A percentile compares a stretch with the other conserved stretches of the same genome.
These are phyloP conservation scores for Ophiocordyceps camponoti-saundersi DNA, from an alignment of 2,329 filamentous ascomycete species.

Conservation along the genomic window DNA sequence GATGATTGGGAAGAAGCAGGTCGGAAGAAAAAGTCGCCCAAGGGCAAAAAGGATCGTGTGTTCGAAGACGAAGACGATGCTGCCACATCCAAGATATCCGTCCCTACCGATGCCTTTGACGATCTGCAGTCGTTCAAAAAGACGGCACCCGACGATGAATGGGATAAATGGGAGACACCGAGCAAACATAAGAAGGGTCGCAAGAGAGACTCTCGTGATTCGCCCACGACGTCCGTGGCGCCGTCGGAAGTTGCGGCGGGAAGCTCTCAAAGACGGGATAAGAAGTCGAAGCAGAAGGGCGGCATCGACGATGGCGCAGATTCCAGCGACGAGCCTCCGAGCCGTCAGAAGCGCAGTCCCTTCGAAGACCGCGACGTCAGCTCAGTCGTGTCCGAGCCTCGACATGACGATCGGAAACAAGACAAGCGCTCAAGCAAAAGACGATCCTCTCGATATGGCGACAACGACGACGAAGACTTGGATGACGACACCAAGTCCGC, in stretches of 20 bases:
- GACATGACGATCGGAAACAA: constrained; percentile 13
- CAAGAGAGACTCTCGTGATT: constrained; percentile 17
- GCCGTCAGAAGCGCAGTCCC: constrained; percentile 17
- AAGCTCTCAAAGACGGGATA: constrained; percentile 20
- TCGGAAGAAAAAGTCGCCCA: constrained; percentile 11
- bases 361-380: constrained; percentile 29
- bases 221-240: constrained; percentile 14
- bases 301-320: constrained; percentile 17
- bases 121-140: constrained; percentile 6
- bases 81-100: constrained; percentile 9
- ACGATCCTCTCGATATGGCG: constrained; percentile 19
- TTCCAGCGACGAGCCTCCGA: constrained; percentile 18
- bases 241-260: constrained; percentile 20
- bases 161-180: constrained; percentile 19
- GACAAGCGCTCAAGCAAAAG: constrained; percentile 14
- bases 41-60: constrained; percentile 13
- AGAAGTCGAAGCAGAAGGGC: constrained; percentile 20
- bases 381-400: constrained; percentile 30
- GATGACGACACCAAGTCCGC: constrained; percentile 21
- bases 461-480: constrained; percentile 13
- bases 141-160: constrained; percentile 11
- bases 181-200: constrained; percentile 16
- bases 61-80: constrained; percentile 8
- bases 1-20: constrained; percentile 10
- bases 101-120: constrained; percentile 13